phyloP scores from a whole-genome alignment of 805 yeast species.

The Saccharomycopsis guyanensis region DNA sequence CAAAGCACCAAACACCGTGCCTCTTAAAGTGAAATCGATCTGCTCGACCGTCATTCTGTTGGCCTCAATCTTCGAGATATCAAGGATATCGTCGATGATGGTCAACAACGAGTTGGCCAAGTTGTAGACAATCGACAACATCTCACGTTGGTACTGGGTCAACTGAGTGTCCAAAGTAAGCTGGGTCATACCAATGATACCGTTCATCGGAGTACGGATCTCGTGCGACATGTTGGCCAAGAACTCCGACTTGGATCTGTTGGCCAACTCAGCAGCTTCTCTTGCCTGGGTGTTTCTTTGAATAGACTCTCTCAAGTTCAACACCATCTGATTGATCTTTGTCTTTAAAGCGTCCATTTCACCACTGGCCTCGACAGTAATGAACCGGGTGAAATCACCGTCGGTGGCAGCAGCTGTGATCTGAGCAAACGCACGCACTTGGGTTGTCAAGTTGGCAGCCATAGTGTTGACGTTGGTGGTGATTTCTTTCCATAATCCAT shows the following conservation, averaged over 20 bases:
- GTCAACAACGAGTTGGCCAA: conserved; percentile 79
- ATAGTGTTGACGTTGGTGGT: conserved; percentile 87
- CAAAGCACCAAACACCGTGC: conserved; percentile 84
- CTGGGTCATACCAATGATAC: conserved; percentile 91
- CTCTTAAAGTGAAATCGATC: conserved; percentile 77
- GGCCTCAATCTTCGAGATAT: conserved; percentile 90
- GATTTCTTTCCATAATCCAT: conserved; percentile 87
- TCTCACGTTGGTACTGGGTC: conserved; percentile 86
- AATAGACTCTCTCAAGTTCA: conserved; percentile 78
- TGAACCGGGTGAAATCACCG: conserved; percentile 85
- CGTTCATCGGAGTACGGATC: conserved; percentile 87
- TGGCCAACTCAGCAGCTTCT: conserved; percentile 90
- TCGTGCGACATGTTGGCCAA: conserved; percentile 86
- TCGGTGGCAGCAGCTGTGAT: conserved; percentile 92
- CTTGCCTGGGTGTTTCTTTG: conserved; percentile 90
- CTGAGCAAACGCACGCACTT: conserved; percentile 88
- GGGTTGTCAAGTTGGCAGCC: conserved; percentile 91
- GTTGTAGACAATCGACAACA: conserved; percentile 84
- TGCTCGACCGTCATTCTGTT: conserved; percentile 90
- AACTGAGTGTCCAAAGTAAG: conserved; percentile 80
- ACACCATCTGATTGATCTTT: conserved; percentile 70
- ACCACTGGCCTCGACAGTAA: conserved; percentile 87
- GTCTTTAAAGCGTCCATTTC: conserved; percentile 65
- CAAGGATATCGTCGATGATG: conserved; percentile 83
- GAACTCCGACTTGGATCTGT: conserved; percentile 82